These are phyloP conservation scores for Paecilomyces variotii DNA, from an alignment of 2,329 filamentous ascomycete genomes.

Conservation along the genomic window DNA sequence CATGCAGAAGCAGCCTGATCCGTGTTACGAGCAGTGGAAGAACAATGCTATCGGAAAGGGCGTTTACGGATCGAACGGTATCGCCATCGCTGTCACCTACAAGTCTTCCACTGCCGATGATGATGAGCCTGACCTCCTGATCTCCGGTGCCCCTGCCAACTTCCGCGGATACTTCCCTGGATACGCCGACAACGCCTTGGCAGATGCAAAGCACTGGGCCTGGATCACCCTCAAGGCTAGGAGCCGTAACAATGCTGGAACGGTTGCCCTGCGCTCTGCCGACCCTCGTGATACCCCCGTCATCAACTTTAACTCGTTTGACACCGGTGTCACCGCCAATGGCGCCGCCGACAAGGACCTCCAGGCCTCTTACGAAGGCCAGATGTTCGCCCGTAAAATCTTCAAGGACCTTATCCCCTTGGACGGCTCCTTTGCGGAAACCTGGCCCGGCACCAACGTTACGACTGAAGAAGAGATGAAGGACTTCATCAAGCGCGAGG, in stretches of 20 bases:
- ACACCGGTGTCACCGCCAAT: conserved; percentile 27
- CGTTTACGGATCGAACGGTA: conserved; percentile 44
- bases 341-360: conserved; percentile 43
- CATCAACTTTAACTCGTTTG: conserved; percentile 55
- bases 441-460: conserved; percentile 36
- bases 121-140: conserved; percentile 44
- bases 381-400: conserved; percentile 45
- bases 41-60: conserved; percentile 31
- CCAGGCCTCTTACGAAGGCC: conserved; percentile 47
- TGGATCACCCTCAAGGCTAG: conserved; percentile 53
- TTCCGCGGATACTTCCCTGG: conserved; percentile 46
- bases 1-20: conserved; percentile 22
- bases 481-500: conserved; percentile 42
- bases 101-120: conserved; percentile 32
- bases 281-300: conserved; percentile 57
- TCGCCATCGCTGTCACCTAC: conserved; percentile 43
- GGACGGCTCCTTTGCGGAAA: conserved; percentile 36
- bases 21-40: conserved; percentile 39
- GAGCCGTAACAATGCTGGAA: conserved; percentile 54
- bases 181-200: conserved; percentile 34
- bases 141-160: conserved; percentile 49
- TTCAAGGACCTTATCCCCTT: conserved; percentile 34
- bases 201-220: conserved; percentile 35
- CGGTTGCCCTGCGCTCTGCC: conserved; percentile 51
- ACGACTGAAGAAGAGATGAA: conserved; percentile 37